Conservation (phyloP, 75 land plant species). For the Adiantum capillusveneris region DNA sequence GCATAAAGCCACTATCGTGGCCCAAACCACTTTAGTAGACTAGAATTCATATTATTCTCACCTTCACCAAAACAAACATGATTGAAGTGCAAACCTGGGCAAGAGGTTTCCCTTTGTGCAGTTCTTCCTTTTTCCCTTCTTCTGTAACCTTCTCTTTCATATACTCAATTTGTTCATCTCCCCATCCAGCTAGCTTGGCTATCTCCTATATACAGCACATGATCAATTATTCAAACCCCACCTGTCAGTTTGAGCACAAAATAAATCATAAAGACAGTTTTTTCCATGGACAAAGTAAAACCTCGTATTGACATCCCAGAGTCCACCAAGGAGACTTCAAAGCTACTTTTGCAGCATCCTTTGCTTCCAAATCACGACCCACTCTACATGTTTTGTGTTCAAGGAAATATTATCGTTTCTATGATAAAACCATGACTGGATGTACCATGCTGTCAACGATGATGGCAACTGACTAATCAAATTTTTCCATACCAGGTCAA, state of each 20-base stretch:
- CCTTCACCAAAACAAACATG: too few relatives aligned
- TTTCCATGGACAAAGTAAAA: too few relatives aligned
- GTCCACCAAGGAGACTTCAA: slow-evolving; percentile 99
- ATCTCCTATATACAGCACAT: slow-evolving; percentile 38
- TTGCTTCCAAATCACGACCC: slow-evolving; percentile 75
- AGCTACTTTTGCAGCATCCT: slow-evolving; percentile 84
- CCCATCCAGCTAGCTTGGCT: slow-evolving; percentile 90
- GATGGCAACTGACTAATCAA: too few relatives aligned
- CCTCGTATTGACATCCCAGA: slow-evolving; percentile 72
- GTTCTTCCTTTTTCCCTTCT: slow-evolving; percentile 75
- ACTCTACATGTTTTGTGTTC: slow-evolving; percentile 26
- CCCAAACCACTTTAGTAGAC: too few relatives aligned
- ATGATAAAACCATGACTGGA: background rate
- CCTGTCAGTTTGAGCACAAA: background rate
- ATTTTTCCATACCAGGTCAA: too few relatives aligned
- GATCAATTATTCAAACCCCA: background rate
- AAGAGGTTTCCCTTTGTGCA: slow-evolving; percentile 79
- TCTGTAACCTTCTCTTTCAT: slow-evolving; percentile 72
- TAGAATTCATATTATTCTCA: too few relatives aligned
- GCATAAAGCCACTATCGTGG: too few relatives aligned
- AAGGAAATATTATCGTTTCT: background rate
- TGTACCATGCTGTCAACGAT: too few relatives aligned
- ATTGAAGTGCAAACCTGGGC: slow-evolving; percentile 62
- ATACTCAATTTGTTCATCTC: slow-evolving; percentile 92
- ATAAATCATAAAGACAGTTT: background rate